Evolutionary conservation across 345 rosid species (phyloP).

Genomic region (Pistacia integerrima): DNA sequence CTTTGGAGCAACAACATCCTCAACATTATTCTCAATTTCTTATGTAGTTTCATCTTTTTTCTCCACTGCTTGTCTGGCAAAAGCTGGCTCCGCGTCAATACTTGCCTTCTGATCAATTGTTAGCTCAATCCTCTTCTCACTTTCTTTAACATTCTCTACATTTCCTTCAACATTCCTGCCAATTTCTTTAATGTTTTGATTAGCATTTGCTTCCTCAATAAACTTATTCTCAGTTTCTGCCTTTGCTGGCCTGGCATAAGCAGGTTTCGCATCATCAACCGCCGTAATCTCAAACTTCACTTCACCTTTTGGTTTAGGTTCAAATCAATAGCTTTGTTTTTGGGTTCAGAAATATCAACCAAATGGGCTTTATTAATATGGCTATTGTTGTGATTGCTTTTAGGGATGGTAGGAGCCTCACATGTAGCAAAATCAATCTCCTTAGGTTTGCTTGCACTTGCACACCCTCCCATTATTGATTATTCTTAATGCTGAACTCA

Average conservation of each 20-base stretch:
- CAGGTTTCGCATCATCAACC: too few species aligned
- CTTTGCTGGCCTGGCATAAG: too few species aligned
- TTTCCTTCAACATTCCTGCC: too few species aligned
- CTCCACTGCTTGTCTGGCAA: not conserved
- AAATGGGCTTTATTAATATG: conserved; percentile 33
- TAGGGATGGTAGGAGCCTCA: conserved; percentile 28
- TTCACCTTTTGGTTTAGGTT: conserved; percentile 6
- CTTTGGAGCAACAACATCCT: not conserved
- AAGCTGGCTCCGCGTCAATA: too few species aligned
- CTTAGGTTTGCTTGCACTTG: conserved; percentile 57
- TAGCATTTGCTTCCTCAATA: too few species aligned
- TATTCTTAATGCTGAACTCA: too few species aligned
- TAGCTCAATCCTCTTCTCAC: too few species aligned
- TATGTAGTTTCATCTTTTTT: not conserved
- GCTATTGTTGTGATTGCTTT: conserved; percentile 31
- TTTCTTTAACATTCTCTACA: too few species aligned
- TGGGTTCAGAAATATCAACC: conserved; percentile 40
- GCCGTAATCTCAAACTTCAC: conserved; percentile 8
- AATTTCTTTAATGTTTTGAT: too few species aligned
- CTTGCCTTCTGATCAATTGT: too few species aligned
- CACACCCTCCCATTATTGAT: conserved; percentile 56
- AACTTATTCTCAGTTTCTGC: too few species aligned
- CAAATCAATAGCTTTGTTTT: conserved; percentile 25
- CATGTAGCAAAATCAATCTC: conserved; percentile 33
- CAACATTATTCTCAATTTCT: conserved; percentile 12